Conservation (phyloP, 208 protist species). For the Leishmania arabica region DNA sequence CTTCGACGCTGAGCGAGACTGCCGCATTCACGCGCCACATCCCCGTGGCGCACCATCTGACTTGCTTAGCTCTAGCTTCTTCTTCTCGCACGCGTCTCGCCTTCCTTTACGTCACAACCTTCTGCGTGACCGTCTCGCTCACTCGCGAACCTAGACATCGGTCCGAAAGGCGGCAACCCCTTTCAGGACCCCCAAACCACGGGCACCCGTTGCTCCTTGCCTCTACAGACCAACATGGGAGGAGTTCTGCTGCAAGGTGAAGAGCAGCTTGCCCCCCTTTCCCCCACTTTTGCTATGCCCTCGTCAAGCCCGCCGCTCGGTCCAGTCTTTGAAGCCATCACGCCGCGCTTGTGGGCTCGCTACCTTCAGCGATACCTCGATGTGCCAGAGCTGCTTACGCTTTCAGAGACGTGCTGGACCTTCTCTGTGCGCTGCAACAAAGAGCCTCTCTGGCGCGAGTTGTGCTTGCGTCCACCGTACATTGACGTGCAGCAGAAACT, state of each 20-base stretch:
- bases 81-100: neutral
- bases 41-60: conserved; percentile 18
- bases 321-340: conserved; percentile 5
- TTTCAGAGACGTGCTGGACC: conserved; percentile 28
- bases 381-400: conserved; percentile 16
- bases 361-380: conserved; percentile 17
- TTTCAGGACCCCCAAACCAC: neutral
- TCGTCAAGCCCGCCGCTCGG: neutral
- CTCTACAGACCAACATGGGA: neutral
- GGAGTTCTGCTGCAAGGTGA: conserved; percentile 1
- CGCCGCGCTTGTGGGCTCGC: conserved; percentile 1
- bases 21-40: conserved; percentile 8
- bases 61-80: conserved; percentile 1
- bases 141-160: no score
- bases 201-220: neutral
- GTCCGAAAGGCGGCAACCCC: neutral
- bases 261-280: neutral
- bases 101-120: neutral
- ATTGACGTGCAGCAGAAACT: conserved; percentile 26
- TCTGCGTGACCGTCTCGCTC: neutral
- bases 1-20: conserved; percentile 27
- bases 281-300: neutral
- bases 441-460: conserved; percentile 26
- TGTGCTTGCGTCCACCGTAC: conserved; percentile 26
- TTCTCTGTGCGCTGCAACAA: conserved; percentile 31